Evolutionary conservation across 495 filamentous ascomycete species (phyloP).

Genomic region (Penicillium ucsense): DNA sequence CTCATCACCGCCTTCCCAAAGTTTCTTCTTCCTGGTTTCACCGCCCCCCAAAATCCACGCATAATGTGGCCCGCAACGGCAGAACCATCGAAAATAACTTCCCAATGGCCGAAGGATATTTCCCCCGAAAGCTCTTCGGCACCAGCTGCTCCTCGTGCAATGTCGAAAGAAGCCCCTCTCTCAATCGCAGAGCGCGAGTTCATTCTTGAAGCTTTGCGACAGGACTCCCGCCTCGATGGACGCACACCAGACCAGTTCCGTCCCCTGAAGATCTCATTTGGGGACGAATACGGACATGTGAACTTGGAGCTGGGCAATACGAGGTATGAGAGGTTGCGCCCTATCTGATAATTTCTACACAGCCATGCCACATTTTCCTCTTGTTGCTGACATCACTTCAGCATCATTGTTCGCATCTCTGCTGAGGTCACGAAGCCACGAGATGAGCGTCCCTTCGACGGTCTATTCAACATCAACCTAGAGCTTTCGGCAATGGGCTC

Average conservation of each 20-base stretch:
- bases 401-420: constrained; percentile 77
- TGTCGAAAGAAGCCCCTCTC: constrained; percentile 84
- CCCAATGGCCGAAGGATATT: not conserved
- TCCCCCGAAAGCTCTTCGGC: constrained; percentile 7
- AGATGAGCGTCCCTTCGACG: constrained; percentile 85
- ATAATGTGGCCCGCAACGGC: constrained; percentile 18
- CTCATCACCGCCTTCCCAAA: constrained; percentile 3
- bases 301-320: constrained; percentile 89
- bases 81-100: constrained; percentile 20
- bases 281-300: constrained; percentile 82
- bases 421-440: constrained; percentile 76
- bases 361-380: not conserved
- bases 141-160: constrained; percentile 27
- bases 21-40: constrained; percentile 1
- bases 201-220: constrained; percentile 60
- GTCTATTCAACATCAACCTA: constrained; percentile 81
- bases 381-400: constrained; percentile 22
- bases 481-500: constrained; percentile 91
- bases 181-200: constrained; percentile 73
- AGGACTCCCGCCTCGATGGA: constrained; percentile 74
- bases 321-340: constrained; percentile 40
- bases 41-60: not conserved
- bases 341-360: not conserved
- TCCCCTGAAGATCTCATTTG: constrained; percentile 66
- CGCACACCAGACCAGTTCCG: constrained; percentile 72